These are phyloP conservation scores for Epichloe bromicola DNA, from an alignment of 2,329 filamentous ascomycete species.

Conservation along the genomic window DNA sequence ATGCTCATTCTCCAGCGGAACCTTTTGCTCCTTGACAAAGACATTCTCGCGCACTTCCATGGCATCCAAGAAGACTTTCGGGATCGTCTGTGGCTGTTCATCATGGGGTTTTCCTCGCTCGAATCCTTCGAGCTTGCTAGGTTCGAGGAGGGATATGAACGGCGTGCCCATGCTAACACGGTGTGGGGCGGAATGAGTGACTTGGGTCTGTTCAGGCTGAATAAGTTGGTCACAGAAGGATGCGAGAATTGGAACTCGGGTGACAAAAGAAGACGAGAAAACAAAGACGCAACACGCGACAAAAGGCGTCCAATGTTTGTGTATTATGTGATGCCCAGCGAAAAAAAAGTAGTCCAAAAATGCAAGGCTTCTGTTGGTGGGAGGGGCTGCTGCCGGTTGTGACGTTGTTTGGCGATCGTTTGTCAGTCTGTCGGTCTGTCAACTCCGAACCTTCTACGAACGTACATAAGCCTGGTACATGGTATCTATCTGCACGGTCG, in stretches of 20 bases:
- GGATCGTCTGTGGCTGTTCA: slow-evolving; percentile 32
- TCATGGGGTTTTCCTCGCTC: slow-evolving; percentile 25
- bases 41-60: slow-evolving; percentile 49
- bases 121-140: slow-evolving; percentile 36
- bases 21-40: slow-evolving; percentile 46
- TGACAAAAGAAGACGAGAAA: background rate
- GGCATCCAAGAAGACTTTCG: slow-evolving; percentile 46
- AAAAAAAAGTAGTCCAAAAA: background rate
- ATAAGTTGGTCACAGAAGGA: background rate
- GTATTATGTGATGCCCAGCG: background rate
- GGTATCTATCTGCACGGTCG: too few relatives aligned
- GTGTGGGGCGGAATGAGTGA: background rate
- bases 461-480: too few relatives aligned
- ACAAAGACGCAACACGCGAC: background rate
- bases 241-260: background rate
- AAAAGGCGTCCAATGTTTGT: too few relatives aligned
- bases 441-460: too few relatives aligned
- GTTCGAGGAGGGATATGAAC: slow-evolving; percentile 35
- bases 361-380: background rate
- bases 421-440: background rate
- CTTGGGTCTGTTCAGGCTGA: background rate
- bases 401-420: background rate
- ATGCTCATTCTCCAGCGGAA: slow-evolving; percentile 55
- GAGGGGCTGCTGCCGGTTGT: background rate
- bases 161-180: slow-evolving; percentile 31